Evolutionary conservation across 2,329 filamentous ascomycete species (phyloP), one percentile per base, ranked within the genome.

Genomic region (Fusarium coicis): DNA sequence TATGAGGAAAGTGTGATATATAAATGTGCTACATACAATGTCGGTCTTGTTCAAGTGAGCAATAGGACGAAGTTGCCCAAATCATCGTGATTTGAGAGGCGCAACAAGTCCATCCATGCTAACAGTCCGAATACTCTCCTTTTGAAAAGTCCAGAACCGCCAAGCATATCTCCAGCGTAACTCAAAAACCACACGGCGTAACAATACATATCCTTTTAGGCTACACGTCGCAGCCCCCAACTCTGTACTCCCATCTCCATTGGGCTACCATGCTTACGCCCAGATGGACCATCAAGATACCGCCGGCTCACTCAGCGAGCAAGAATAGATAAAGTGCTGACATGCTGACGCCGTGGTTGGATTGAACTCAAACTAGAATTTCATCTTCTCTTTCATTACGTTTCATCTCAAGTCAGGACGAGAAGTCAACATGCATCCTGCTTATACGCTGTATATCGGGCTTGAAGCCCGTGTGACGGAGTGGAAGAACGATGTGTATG

Each of bases 391-490:
- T 21, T 34, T 14, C 23, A 26, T 26, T 18, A 23, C 9, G 18
- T 15, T 53, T 26, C 3, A 47, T 16, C 19, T 21, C 12, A n/a
- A 44, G 5, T 23, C 15, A 3, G 34, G n/a, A n/a, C 18, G 7
- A 34, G n/a, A 32, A 47, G 5, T 26, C 21, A 40, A 4, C 8
- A 72, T 73, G 70, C 70, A 73, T 50, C 70, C 66, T 5, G 70
- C 57, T 36, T 73, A 73, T 8, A 66, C 66, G 6, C 21, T 73
- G 8, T 73, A 73, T 15, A 39, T 67, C n/a, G 66, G 66, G 8
- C 61, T 70, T 7, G 36, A 32, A 21, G 52, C 66, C 10, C 56
- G 44, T 9, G 32, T 70, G 40, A n/a, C 66, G 1, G 56, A 66
- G 18, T 59, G 62, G 56, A 63, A 67, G 49, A 57, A 54, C 1